These are phyloP conservation scores for Hibiscus syriacus DNA, from an alignment of 345 rosid species.

Conservation along the genomic window DNA sequence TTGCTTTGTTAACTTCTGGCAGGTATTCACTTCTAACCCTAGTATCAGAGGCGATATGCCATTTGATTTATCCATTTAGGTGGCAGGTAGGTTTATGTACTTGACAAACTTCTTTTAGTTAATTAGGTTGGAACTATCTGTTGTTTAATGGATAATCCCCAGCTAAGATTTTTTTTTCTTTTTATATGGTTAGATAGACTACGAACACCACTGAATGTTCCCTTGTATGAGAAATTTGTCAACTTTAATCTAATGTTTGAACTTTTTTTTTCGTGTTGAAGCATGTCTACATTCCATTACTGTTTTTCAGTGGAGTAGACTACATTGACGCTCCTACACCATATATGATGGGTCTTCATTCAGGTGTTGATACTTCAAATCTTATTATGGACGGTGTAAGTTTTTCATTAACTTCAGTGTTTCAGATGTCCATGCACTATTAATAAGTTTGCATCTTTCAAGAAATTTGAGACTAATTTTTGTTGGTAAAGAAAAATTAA, in stretches of 20 bases:
- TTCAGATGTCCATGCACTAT: neutral
- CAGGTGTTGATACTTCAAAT: conserved; percentile 75
- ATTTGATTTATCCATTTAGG: conserved; percentile 91
- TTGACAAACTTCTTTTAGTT: neutral
- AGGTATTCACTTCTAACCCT: conserved; percentile 94
- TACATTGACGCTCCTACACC: conserved; percentile 99
- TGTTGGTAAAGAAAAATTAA: too few species aligned
- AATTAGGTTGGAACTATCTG: neutral
- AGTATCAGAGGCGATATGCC: conserved; percentile 91
- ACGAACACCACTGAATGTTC: neutral
- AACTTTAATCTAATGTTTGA: conserved; percentile 35
- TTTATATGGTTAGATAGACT: neutral
- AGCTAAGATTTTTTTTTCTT: neutral
- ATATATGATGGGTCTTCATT: conserved; percentile 99
- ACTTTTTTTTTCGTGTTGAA: conserved; percentile 58
- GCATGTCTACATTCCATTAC: conserved; percentile 99
- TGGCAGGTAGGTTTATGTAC: conserved; percentile 66
- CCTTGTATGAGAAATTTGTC: conserved; percentile 8
- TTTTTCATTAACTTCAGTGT: conserved; percentile 13
- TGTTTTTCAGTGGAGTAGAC: conserved; percentile 99
- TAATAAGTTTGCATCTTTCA: too few species aligned
- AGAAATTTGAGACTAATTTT: too few species aligned
- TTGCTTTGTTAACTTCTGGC: conserved; percentile 18
- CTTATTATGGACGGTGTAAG: conserved; percentile 99
- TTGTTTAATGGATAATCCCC: conserved; percentile 7